A percentile compares a stretch with the other conserved stretches of the same genome.
These are phyloP conservation scores for Tuber calosporum DNA, from an alignment of 495 filamentous ascomycete species.

Conservation along the genomic window DNA sequence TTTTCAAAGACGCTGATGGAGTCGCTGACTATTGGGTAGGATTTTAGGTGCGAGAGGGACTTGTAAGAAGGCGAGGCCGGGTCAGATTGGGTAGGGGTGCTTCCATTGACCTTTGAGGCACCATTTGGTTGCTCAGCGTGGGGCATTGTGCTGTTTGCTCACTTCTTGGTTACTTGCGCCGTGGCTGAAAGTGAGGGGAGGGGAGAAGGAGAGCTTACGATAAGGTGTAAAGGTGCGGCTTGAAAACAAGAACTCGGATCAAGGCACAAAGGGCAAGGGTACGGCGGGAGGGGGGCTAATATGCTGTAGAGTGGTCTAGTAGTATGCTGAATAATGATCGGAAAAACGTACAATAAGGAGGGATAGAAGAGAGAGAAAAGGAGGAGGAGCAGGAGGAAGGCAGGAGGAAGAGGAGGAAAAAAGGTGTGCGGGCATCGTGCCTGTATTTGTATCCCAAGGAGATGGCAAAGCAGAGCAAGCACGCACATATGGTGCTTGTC, in stretches of 20 bases:
- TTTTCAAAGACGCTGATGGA: conserved; percentile 66
- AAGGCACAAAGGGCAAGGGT: neutral
- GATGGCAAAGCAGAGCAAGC: no score
- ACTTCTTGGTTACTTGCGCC: neutral
- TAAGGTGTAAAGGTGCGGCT: no score
- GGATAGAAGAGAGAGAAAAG: neutral
- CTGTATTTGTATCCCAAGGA: no score
- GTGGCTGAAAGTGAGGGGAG: conserved; percentile 4
- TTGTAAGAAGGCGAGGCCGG: conserved; percentile 22
- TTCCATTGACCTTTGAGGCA: conserved; percentile 24
- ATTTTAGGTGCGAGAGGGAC: conserved; percentile 62
- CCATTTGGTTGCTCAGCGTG: conserved; percentile 21
- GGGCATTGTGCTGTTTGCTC: conserved; percentile 5
- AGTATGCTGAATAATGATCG: neutral
- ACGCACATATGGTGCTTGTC: no score
- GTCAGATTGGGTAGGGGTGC: conserved; percentile 9
- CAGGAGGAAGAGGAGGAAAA: no score
- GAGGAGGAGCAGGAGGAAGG: neutral
- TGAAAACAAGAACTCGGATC: no score
- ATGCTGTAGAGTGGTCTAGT: neutral
- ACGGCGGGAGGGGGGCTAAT: neutral
- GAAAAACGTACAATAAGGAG: neutral
- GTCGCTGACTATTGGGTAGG: conserved; percentile 79
- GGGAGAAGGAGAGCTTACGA: conserved; percentile 4
- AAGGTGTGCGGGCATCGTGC: no score